phyloP scores from a whole-genome alignment of 768 basidiomycete genomes.

The Suillus occidentalis region DNA sequence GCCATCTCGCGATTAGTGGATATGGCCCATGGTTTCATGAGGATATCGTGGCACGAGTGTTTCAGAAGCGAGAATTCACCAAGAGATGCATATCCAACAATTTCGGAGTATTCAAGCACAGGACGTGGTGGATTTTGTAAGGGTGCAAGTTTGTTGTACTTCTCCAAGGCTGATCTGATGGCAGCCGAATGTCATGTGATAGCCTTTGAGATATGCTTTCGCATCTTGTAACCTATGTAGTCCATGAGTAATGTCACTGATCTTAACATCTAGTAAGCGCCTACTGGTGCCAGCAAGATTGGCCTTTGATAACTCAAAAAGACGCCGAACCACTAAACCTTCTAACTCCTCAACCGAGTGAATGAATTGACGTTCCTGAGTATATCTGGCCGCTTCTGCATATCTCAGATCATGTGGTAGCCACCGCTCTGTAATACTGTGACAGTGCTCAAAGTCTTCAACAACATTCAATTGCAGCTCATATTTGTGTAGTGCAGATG shows the following conservation, averaged over 20 bases:
- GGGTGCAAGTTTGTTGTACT: background rate
- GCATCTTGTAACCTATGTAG: background rate
- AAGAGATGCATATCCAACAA: background rate
- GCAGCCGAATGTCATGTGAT: background rate
- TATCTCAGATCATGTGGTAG: conserved; percentile 26
- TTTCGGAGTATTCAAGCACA: background rate
- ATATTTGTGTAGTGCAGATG: conserved; percentile 18
- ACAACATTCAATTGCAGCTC: conserved; percentile 7
- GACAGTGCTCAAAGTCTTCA: conserved; percentile 15
- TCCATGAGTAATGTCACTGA: background rate
- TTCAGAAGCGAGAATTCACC: background rate
- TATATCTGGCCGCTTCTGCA: conserved; percentile 7
- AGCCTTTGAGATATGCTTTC: background rate
- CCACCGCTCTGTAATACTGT: conserved; percentile 32
- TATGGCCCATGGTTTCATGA: background rate
- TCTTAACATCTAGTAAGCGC: background rate
- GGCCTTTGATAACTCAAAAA: background rate
- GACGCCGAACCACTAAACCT: conserved; percentile 30
- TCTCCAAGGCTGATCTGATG: background rate
- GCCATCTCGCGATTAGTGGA: background rate
- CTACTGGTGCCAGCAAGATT: background rate
- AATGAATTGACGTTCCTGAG: conserved; percentile 21
- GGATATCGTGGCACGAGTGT: background rate
- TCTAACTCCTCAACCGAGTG: conserved; percentile 34
- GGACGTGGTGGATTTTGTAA: background rate